Base-by-base conservation (phyloP, 192 early-diverging fungal species). In the Rhizophagus sp. region DNA sequence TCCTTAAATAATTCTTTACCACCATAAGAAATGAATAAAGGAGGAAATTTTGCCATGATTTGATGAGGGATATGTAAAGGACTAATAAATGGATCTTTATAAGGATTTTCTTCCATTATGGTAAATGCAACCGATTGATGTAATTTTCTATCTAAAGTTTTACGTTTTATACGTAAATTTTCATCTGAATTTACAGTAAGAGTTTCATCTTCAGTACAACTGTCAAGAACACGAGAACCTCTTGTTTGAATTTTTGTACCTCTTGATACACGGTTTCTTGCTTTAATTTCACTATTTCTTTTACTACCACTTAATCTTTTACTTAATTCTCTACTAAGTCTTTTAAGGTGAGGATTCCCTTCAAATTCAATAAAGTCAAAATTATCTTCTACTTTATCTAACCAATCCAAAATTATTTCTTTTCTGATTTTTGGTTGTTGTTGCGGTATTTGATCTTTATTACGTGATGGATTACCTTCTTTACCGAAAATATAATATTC, bases 1-100 rank as follows among this genome's bases (percentile, higher is more conserved):
- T 76, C 75, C 39, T 15, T 76, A 64, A 76, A 63, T 2, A 76
- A 25, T 76, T 76, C 75, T 36, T 76, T 76, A 36, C 75, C 75
- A n/a, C 75, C 75, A n/a, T 76, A 76, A 19, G 36, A 17, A 41
- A 76, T 44, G 24, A 76, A 64, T 27, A 76, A 22, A 15, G 75
- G 75, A 9, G 75, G 75, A 64, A 63, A 76, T 64, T 76, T 76
- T 39, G 75, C 75, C n/a, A 76, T 11, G n/a, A 76, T 39, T 7
- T 64, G 19, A 34, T 64, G 25, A 39, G 57, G 22, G 4, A 17
- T 64, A 76, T 64, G 47, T 76, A 64, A 44, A 19, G 75, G 39
- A n/a, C 61, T 36, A 13, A 76, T 39, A 9, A 63, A 49, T 24
- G 75, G 75, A 63, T 76, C 62, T 63, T 11, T n/a, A 30, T 57